Base-by-base conservation (phyloP, 148 eudicot genomes). In the Fagopyrum esculentum region DNA sequence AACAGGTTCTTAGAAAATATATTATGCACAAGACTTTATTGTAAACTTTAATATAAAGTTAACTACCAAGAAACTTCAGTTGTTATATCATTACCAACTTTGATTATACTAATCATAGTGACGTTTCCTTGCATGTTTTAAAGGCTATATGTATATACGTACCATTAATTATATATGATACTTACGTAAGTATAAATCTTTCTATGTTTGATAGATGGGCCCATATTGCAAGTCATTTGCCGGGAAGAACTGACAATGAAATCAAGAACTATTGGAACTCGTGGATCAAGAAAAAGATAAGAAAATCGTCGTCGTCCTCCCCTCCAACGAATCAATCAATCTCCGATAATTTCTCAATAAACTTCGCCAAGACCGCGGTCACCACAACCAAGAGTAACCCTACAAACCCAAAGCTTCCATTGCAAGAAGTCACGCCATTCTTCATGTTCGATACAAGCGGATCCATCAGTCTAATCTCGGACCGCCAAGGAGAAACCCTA, bases 181-280 rank as follows among this genome's bases (percentile, higher is more conserved):
- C 35, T 5, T 19, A 52, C 56, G 19, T 15, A 48, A 6, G 9
- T 45, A 54, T 55, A 74, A 35, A 35, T 3, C 48, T 30, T 52
- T 51, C 60, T 51, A 46, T 66, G 47, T 11, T 40, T 26, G 78
- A 81, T 73, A 93, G 98, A 81, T 93, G 98, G 98, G 98, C 97
- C 45, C 98, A 91, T 70, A 93, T 93, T 71, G 98, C 98, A 55
- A 91, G 93, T 76, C 98, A 93, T 76, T 81, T 93, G 68, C 98
- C 98, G 0, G 98, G 98, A 52, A 83, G 98, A 82, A 93, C 98
- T 8, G 98, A 93, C 71, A 93, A 93, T 16, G 98, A 93, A 60
- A 93, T 93, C 3, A 93, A 93, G 74, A 93, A 93, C 77, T 93
- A 93, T 40, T 93, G 98, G 97, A 93, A 93, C 70, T 93, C 98